Evolutionary conservation across 352 stramenopile species (phyloP).

Genomic region (Phytophthora melonis): DNA sequence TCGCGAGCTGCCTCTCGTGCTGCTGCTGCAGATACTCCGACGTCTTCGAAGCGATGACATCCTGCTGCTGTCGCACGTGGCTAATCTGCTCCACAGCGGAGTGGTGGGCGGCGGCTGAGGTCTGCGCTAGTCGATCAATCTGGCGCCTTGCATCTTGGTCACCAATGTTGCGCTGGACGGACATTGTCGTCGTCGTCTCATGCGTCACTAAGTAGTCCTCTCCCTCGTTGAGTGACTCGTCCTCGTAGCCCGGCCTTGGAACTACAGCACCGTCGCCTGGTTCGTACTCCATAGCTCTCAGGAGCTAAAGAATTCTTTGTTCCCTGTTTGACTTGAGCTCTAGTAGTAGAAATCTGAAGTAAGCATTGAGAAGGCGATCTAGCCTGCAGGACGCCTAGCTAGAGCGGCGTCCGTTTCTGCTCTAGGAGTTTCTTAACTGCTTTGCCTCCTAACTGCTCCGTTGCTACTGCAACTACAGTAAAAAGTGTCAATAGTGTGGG

Average conservation of each 20-base stretch:
- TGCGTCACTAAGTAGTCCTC: neutral
- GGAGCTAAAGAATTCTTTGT: constrained; percentile 2
- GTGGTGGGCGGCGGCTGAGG: constrained; percentile 1
- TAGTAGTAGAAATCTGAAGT: neutral
- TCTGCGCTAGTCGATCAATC: constrained; percentile 1
- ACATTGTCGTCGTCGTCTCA: constrained; percentile 3
- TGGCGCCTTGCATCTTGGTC: constrained; percentile 3
- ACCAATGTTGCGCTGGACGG: neutral
- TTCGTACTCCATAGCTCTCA: constrained; percentile 1
- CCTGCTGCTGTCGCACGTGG: constrained; percentile 2
- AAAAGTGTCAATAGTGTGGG: too few species aligned
- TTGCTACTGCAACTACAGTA: too few species aligned
- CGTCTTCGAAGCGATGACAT: constrained; percentile 1
- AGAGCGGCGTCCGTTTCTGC: too few species aligned
- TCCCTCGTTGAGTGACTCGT: neutral
- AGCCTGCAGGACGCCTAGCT: too few species aligned
- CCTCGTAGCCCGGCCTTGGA: neutral
- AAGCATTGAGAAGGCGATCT: too few species aligned
- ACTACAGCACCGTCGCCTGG: neutral
- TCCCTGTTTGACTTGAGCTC: neutral
- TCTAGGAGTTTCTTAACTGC: too few species aligned
- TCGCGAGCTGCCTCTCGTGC: constrained; percentile 1
- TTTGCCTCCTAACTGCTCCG: too few species aligned
- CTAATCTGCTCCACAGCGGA: constrained; percentile 6
- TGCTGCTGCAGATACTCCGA: constrained; percentile 6